These are phyloP conservation scores for Trypanosoma grayi DNA, from an alignment of 208 protist genomes.

Conservation along the genomic window DNA sequence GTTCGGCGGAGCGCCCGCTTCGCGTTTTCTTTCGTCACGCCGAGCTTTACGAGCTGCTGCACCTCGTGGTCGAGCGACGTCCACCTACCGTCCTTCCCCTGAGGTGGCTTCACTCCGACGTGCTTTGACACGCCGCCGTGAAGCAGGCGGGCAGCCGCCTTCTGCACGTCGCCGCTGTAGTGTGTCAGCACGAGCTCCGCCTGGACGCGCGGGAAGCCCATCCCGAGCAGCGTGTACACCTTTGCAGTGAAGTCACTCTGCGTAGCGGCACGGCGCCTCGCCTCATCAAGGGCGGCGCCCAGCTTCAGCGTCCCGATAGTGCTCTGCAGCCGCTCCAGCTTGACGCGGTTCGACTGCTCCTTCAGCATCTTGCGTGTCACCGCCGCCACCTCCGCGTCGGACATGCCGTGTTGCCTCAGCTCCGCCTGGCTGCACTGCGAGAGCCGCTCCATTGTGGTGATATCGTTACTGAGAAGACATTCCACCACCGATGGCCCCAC, in stretches of 20 bases:
- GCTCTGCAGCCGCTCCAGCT: conserved; percentile 50
- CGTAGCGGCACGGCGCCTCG: conserved; percentile 33
- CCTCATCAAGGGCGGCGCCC: conserved; percentile 23
- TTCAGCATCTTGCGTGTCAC: conserved; percentile 50
- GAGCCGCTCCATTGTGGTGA: conserved; percentile 60
- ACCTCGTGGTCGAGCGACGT: conserved; percentile 61
- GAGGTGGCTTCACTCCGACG: conserved; percentile 15
- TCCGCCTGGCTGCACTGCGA: conserved; percentile 47
- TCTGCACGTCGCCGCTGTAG: conserved; percentile 80
- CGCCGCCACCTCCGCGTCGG: conserved; percentile 56
- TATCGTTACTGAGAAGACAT: conserved; percentile 47
- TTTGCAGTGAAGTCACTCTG: conserved; percentile 61
- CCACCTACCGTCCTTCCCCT: conserved; percentile 47
- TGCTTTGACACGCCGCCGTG: conserved; percentile 53
- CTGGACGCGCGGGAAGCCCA: conserved; percentile 56
- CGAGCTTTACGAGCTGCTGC: conserved; percentile 75
- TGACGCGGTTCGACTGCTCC: conserved; percentile 49
- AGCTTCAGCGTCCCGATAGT: conserved; percentile 49
- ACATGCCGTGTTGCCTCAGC: conserved; percentile 59
- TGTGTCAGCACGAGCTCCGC: conserved; percentile 59
- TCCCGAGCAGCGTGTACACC: conserved; percentile 34
- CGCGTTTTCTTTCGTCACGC: conserved; percentile 57
- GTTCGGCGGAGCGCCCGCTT: conserved; percentile 66
- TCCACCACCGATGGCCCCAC: conserved; percentile 43
- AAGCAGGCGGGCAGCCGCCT: conserved; percentile 55